Base-by-base conservation (phyloP, 1,139 yeast genomes). In the Kurtzmaniella quercitrusa region DNA sequence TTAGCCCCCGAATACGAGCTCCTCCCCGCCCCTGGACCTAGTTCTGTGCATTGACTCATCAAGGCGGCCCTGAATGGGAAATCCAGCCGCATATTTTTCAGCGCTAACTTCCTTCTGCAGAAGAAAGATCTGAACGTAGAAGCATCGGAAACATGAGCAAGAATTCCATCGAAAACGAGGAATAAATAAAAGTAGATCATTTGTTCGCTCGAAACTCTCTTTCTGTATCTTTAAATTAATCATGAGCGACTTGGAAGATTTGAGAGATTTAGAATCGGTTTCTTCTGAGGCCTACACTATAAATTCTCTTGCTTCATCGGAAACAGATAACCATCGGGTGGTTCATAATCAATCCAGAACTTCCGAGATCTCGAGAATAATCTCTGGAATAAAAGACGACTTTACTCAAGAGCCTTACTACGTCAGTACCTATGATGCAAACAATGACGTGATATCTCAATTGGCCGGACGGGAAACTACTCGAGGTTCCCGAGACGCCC, bases 361-460 rank as follows among this genome's bases (percentile, higher is more conserved):
- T 29, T 47, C 54, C 1, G 68, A 66, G 37, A 43, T 68, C 9
- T 60, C 67, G 3, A 27, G 14, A n/a, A 62, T 68, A 4, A 46
- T 68, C 12, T 58, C 60, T 34, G 71, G 66, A 1, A 58, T 68
- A 14, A 50, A 57, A 37, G 73, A 67, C 45, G 74, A 69, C 47
- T 56, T 52, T 12, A 53, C 51, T 8, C 55, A 53, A 25, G 64
- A 58, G 41, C 50, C 51, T 7, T n/a, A 34, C 9, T 34, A 34
- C 23, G 23, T 17, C n/a, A 12, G 12, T n/a, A 34, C 37, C 11
- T 17, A 12, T 11, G 37, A 11, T 11, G 37, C 37, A 12, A 23
- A 34, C 10, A 16, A 11, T 5, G 37, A 34, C 14, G 21, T 34
- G 10, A 17, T 34, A 9, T 17, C 14, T 15, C 37, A 34, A 17